Conservation (phyloP, 2,329 filamentous ascomycete genomes). For the Mycocentrospora acerina region DNA sequence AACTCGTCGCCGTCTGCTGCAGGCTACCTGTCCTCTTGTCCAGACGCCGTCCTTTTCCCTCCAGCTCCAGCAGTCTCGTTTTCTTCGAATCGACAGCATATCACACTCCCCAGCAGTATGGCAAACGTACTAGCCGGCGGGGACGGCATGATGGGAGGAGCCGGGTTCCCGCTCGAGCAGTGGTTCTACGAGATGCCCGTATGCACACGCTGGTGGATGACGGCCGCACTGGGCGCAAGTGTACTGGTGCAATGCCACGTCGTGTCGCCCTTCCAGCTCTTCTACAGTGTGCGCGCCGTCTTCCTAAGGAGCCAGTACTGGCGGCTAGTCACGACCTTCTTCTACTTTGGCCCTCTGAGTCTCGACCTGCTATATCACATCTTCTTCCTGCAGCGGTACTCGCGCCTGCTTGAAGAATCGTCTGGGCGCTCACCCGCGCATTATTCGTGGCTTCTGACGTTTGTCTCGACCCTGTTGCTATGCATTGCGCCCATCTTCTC, state of each 20-base stretch:
- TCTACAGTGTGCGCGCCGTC: constrained; percentile 92
- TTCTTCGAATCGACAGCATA: not conserved
- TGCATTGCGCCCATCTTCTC: constrained; percentile 82
- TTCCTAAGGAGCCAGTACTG: constrained; percentile 96
- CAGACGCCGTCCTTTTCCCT: not conserved
- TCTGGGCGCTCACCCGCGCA: constrained; percentile 88
- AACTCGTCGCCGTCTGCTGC: not conserved
- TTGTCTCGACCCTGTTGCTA: constrained; percentile 77
- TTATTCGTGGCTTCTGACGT: constrained; percentile 92
- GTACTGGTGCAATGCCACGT: constrained; percentile 91
- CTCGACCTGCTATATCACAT: constrained; percentile 96
- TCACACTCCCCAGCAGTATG: constrained; percentile 40
- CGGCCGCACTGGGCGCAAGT: constrained; percentile 83
- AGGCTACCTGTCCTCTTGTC: constrained; percentile 13
- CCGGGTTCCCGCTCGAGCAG: constrained; percentile 78
- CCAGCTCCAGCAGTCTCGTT: not conserved
- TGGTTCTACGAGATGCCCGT: constrained; percentile 99
- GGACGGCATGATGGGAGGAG: constrained; percentile 43
- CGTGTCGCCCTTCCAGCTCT: constrained; percentile 90
- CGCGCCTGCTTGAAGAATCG: constrained; percentile 89
- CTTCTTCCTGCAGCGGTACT: constrained; percentile 97
- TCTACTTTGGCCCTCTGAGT: constrained; percentile 94
- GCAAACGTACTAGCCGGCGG: constrained; percentile 47
- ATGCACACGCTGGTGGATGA: constrained; percentile 96
- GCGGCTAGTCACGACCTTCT: constrained; percentile 92